Base-by-base conservation (phyloP, 306 rosid genomes). In the Cajanus cajan region DNA sequence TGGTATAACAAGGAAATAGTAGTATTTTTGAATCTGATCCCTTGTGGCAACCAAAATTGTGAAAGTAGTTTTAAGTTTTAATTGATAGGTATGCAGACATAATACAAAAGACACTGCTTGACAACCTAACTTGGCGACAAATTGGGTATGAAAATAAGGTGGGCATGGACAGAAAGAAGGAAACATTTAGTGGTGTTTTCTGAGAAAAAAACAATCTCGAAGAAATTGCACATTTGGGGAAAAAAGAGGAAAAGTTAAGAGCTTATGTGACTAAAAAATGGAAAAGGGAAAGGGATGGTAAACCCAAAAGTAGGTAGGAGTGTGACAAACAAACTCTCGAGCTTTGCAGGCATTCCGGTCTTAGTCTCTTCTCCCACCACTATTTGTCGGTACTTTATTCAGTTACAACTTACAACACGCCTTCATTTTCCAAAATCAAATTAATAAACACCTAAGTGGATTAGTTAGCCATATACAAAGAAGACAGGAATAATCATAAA, bases 281-380 rank as follows among this genome's bases (percentile, higher is more conserved):
- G 37, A 48, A 41, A 76, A 48, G 78, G 19, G 39, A 73, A 62
- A 64, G 48, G 54, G 61, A 84, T 72, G 81, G 78, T 58, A 76
- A 77, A 52, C 71, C 36, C 73, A 71, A 88, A 85, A 70, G 80
- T 66, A 78, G 80, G 80, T 78, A 62, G 44, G 83, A 85, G 51
- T 74, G 78, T 72, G 68, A 82, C 76, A 73, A 83, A 80, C 78
- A 44, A 78, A 79, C 79, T 84, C 88, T 89, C 79, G 89, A 94
- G 91, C 92, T 84, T 87, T 79, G 76, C 65, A 93, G 82, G 83
- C 90, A 91, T 80, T 73, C 76, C 83, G 86, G 89, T 86, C 89
- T 82, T 75, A 87, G 77, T 82, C 87, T 73, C 82, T 57, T 8
- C 73, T 64, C 82, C 98, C 96, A 94, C 96, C 88, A 90, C 16